Conservation (phyloP, 1,284 basidiomycete genomes). For the Irpex lacteus region DNA sequence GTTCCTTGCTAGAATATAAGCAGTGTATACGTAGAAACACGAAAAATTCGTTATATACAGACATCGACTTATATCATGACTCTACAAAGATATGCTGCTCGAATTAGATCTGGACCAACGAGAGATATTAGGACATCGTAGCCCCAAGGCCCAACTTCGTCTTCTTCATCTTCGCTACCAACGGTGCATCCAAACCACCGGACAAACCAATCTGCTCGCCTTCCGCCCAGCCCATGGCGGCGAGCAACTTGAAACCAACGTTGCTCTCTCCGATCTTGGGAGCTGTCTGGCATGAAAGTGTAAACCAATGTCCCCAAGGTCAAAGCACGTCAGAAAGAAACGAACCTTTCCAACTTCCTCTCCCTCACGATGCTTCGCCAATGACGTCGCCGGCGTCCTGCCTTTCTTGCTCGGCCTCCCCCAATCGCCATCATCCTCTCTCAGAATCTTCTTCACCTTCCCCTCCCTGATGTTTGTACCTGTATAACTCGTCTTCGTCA, state of each 20-base stretch:
- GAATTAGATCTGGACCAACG: no score
- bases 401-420: conserved; percentile 26
- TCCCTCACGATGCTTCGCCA: conserved; percentile 61
- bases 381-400: conserved; percentile 19
- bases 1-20: no score
- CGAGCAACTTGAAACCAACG: conserved; percentile 74
- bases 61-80: no score
- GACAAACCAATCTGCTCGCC: conserved; percentile 65
- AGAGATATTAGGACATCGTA: conserved; percentile 18
- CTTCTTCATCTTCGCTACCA: conserved; percentile 72
- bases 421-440: conserved; percentile 22
- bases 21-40: no score
- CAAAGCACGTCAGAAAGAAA: conserved; percentile 5
- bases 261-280: conserved; percentile 72
- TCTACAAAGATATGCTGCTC: no score
- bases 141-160: conserved; percentile 74
- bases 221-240: conserved; percentile 77
- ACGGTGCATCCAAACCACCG: conserved; percentile 60
- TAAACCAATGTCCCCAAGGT: conserved; percentile 6
- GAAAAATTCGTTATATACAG: no score
- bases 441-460: conserved; percentile 57
- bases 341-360: conserved; percentile 73
- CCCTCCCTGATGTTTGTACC: conserved; percentile 50
- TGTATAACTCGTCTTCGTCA: conserved; percentile 64
- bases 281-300: conserved; percentile 43